phyloP scores from a whole-genome alignment of 148 eudicot species.

The Bassia scoparia region DNA sequence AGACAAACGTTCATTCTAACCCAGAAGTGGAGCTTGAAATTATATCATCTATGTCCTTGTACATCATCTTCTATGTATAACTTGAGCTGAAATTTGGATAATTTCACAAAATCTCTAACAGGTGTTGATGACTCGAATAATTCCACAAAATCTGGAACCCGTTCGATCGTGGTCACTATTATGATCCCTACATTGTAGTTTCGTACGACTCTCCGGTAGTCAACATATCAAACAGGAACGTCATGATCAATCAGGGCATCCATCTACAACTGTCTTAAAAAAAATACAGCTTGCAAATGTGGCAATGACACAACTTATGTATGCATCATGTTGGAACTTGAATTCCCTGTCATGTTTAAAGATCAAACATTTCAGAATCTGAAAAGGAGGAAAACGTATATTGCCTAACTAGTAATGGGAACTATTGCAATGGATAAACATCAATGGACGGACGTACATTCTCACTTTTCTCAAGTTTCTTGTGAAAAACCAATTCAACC shows the following conservation, averaged over 20 bases:
- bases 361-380: too few relatives aligned
- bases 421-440: not conserved
- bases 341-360: slow-evolving; percentile 36
- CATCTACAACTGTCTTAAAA: not conserved
- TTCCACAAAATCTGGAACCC: slow-evolving; percentile 2
- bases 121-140: not conserved
- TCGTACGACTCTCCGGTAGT: not conserved
- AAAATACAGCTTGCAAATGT: not conserved
- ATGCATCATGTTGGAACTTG: slow-evolving; percentile 47
- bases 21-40: not conserved
- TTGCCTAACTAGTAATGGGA: not conserved
- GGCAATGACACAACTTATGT: not conserved
- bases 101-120: not conserved
- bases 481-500: slow-evolving; percentile 60
- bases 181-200: not conserved
- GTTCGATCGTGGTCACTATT: not conserved
- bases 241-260: not conserved
- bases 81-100: not conserved
- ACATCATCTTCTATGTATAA: not conserved
- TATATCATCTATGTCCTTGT: not conserved
- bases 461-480: slow-evolving; percentile 56
- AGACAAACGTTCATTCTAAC: slow-evolving; percentile 2
- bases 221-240: not conserved
- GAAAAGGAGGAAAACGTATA: not conserved
- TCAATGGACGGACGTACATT: slow-evolving; percentile 32